phyloP scores from a whole-genome alignment of 371 early-diverging fungal species.

The Chytridiales sp. region DNA sequence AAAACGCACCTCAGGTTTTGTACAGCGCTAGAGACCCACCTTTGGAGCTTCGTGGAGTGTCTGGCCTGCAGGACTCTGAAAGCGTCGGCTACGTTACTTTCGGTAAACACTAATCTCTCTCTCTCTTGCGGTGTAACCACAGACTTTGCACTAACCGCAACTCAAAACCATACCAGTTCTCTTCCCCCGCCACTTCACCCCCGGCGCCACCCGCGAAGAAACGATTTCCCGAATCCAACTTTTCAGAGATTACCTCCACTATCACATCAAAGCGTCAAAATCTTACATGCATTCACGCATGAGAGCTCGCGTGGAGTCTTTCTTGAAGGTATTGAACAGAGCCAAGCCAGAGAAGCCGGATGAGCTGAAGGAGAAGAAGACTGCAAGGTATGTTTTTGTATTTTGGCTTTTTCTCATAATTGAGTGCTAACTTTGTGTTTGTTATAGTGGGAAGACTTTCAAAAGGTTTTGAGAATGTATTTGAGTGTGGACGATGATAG shows the following conservation, averaged over 20 bases:
- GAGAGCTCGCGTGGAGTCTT: constrained; percentile 91
- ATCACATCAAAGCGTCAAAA: constrained; percentile 98
- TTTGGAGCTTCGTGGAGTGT: constrained; percentile 83
- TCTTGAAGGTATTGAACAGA: constrained; percentile 96
- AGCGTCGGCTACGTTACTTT: constrained; percentile 92
- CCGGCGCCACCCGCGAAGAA: constrained; percentile 73
- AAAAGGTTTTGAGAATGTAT: constrained; percentile 31
- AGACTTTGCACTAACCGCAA: too few relatives aligned
- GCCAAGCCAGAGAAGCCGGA: constrained; percentile 87
- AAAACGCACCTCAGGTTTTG: constrained; percentile 94
- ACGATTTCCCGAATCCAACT: constrained; percentile 93
- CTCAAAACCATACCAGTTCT: too few relatives aligned
- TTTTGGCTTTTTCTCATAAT: neutral
- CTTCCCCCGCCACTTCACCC: constrained; percentile 86
- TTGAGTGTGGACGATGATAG: too few relatives aligned
- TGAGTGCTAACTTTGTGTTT: neutral
- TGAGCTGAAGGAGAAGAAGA: constrained; percentile 90
- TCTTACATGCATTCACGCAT: constrained; percentile 98
- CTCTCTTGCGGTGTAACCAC: too few relatives aligned
- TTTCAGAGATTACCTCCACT: constrained; percentile 97
- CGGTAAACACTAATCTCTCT: too few relatives aligned
- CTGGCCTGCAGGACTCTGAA: constrained; percentile 69
- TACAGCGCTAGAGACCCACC: constrained; percentile 93
- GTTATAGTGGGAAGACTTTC: constrained; percentile 46
- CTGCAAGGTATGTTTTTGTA: constrained; percentile 58